These are phyloP conservation scores for Mycena rebaudengoi DNA, from an alignment of 768 basidiomycete genomes.

Conservation along the genomic window DNA sequence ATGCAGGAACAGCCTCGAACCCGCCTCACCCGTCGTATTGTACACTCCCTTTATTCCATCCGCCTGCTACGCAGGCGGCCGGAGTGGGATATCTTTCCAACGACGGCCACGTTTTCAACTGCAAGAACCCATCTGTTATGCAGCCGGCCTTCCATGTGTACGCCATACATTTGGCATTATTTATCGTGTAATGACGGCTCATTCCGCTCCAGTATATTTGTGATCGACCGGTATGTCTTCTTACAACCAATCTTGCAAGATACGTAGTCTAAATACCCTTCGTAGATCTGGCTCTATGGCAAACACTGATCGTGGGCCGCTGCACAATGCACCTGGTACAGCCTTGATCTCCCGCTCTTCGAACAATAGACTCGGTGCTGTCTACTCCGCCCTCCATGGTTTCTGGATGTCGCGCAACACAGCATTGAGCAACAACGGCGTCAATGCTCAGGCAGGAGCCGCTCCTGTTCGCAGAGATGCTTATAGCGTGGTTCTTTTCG, in stretches of 20 bases:
- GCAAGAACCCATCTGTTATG: constrained; percentile 55
- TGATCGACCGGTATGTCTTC: constrained; percentile 52
- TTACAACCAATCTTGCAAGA: neutral
- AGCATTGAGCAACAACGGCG: constrained; percentile 12
- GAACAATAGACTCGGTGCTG: constrained; percentile 60
- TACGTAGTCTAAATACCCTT: neutral
- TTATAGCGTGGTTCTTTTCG: constrained; percentile 55
- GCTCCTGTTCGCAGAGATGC: constrained; percentile 23
- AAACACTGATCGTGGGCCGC: constrained; percentile 45
- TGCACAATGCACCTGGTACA: constrained; percentile 50
- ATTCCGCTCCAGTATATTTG: constrained; percentile 51
- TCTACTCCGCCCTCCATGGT: constrained; percentile 45
- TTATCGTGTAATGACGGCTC: neutral
- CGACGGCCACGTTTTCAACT: constrained; percentile 60
- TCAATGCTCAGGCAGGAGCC: neutral
- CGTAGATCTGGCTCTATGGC: constrained; percentile 58
- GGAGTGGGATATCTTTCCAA: constrained; percentile 56
- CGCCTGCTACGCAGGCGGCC: constrained; percentile 35
- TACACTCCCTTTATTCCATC: constrained; percentile 57
- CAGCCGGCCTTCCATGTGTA: constrained; percentile 64
- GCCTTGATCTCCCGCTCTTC: constrained; percentile 7
- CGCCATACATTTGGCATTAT: constrained; percentile 24
- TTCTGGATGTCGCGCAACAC: constrained; percentile 30
- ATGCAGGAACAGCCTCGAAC: constrained; percentile 43
- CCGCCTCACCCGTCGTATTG: constrained; percentile 57